phyloP scores from a whole-genome alignment of 1,284 basidiomycete species.

The Cryptococcus neoformans region DNA sequence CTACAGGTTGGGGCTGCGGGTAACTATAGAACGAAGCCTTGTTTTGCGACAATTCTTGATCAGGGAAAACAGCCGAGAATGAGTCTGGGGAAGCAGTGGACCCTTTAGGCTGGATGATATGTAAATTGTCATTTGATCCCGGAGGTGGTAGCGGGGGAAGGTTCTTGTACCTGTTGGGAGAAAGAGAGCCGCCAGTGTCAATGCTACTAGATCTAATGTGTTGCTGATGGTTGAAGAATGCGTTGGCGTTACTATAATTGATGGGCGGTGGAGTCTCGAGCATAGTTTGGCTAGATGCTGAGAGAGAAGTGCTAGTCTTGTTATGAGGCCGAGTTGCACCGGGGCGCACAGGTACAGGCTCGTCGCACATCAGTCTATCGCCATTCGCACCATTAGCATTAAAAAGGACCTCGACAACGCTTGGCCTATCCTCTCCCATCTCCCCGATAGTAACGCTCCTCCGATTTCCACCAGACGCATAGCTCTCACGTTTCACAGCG shows the following conservation, averaged over 20 bases:
- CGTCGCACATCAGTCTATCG: slow-evolving; percentile 12
- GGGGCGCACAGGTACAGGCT: slow-evolving; percentile 4
- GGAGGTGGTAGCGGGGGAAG: slow-evolving; percentile 38
- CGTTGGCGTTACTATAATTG: slow-evolving; percentile 7
- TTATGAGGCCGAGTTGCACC: slow-evolving; percentile 15
- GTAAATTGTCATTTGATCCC: not conserved
- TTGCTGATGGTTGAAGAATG: slow-evolving; percentile 15
- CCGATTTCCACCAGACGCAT: slow-evolving; percentile 15
- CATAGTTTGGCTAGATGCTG: slow-evolving; percentile 26
- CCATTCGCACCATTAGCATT: not conserved
- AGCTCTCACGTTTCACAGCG: slow-evolving; percentile 17
- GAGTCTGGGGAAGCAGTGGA: slow-evolving; percentile 18
- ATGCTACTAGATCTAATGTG: not conserved
- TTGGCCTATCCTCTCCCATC: slow-evolving; percentile 16
- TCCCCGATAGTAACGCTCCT: slow-evolving; percentile 14
- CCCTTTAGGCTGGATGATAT: no score
- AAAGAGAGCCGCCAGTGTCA: slow-evolving; percentile 13
- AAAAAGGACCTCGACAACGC: slow-evolving; percentile 31
- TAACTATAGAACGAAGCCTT: slow-evolving; percentile 4
- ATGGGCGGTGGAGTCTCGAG: slow-evolving; percentile 25
- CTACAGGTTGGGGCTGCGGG: slow-evolving; percentile 6
- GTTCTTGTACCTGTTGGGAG: slow-evolving; percentile 44
- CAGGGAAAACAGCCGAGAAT: slow-evolving; percentile 15
- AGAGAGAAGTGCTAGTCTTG: slow-evolving; percentile 28
- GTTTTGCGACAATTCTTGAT: slow-evolving; percentile 4